Conservation (phyloP, 441 rosid genomes). For the Pelargonium citronellum region DNA sequence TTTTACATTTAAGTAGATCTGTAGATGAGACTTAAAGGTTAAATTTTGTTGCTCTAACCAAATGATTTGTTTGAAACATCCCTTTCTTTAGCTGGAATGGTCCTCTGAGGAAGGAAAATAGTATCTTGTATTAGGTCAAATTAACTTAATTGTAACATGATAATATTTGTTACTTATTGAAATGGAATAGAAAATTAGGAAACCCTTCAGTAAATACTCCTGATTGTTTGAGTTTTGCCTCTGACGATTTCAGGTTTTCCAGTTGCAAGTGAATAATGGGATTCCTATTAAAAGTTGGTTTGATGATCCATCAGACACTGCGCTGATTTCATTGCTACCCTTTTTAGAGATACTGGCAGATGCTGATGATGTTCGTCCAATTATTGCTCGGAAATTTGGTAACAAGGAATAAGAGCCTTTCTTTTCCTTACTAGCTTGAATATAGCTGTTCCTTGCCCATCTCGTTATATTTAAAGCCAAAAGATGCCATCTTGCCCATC, state of each 20-base stretch:
- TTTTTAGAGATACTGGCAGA: conserved; percentile 85
- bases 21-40: not conserved
- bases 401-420: conserved; percentile 72
- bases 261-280: conserved; percentile 95
- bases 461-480: conserved; percentile 28
- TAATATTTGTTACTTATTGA: conserved; percentile 34
- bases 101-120: not conserved
- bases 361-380: conserved; percentile 85
- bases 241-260: conserved; percentile 62
- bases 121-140: not conserved
- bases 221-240: not conserved
- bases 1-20: not conserved
- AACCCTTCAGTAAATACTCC: conserved; percentile 16
- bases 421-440: conserved; percentile 40
- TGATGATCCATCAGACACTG: conserved; percentile 69
- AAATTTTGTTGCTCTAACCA: not conserved
- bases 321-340: conserved; percentile 72
- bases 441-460: conserved; percentile 37
- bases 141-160: not conserved
- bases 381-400: conserved; percentile 73
- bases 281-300: conserved; percentile 98
- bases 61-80: not conserved
- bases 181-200: conserved; percentile 37
- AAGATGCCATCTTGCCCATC: conserved; percentile 37
- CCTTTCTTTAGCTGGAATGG: not conserved